phyloP scores from a whole-genome alignment of 129 eudicot species.

The Sambucus nigra region DNA sequence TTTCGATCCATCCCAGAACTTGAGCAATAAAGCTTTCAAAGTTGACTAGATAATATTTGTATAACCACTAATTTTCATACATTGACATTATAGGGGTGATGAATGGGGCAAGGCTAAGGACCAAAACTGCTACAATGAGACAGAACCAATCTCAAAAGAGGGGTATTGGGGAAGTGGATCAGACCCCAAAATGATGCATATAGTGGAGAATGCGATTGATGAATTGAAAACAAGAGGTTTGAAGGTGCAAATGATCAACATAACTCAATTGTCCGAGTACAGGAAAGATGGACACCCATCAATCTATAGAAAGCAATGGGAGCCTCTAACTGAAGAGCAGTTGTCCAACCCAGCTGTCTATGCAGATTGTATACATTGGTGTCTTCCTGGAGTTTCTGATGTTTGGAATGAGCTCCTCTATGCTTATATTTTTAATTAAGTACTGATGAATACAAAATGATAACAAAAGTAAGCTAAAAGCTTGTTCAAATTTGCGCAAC shows the following conservation, averaged over 20 bases:
- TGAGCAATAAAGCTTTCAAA: neutral
- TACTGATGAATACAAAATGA: neutral
- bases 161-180: slow-evolving; percentile 57
- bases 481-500: neutral
- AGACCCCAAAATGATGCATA: slow-evolving; percentile 56
- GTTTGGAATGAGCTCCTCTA: slow-evolving; percentile 70
- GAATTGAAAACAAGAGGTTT: slow-evolving; percentile 38
- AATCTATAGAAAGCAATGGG: slow-evolving; percentile 72
- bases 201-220: slow-evolving; percentile 41
- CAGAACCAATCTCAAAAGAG: slow-evolving; percentile 32
- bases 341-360: slow-evolving; percentile 33
- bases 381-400: slow-evolving; percentile 91
- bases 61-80: neutral
- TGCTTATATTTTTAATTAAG: slow-evolving; percentile 38
- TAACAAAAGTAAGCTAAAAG: neutral
- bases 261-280: slow-evolving; percentile 84
- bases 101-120: slow-evolving; percentile 66
- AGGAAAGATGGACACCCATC: slow-evolving; percentile 87
- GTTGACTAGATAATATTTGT: neutral
- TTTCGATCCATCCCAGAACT: too few species aligned
- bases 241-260: slow-evolving; percentile 52
- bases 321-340: slow-evolving; percentile 45
- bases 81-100: slow-evolving; percentile 31
- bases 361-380: slow-evolving; percentile 89
- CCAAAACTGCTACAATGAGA: slow-evolving; percentile 51